Base-by-base conservation (phyloP, 2,329 filamentous ascomycete species). In the Arachnopeziza araneosa region DNA sequence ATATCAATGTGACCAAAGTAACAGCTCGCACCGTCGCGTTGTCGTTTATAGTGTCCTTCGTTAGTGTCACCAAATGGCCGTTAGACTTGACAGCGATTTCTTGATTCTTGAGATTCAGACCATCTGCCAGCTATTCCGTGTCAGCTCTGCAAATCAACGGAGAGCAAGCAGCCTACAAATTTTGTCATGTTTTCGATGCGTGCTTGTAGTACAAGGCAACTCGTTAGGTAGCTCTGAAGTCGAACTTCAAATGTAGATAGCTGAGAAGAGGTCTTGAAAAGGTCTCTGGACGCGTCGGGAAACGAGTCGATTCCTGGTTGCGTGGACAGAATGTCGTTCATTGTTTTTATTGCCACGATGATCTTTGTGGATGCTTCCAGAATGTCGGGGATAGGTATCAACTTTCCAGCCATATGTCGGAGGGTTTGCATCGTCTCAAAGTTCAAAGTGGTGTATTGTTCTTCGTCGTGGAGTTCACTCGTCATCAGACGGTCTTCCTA, bases 1-100 rank as follows among this genome's bases (percentile, higher is more conserved):
- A 73, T 3, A 70, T 67, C 19, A 72, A 51, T 1, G 70, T 70
- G 10, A 72, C 65, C 2, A 70, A 60, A 1, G 71, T 72, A 17
- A 73, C 68, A 8, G 69, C 65, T 6, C 67, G 63, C 1, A 71
- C 69, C 1, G 68, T 69, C 1, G 64, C 64, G 23, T 62, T 68
- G 26, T 71, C 69, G 48, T 69, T 63, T 8, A 71, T 63, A 1
- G 69, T 69, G 7, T 68, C 66, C 36, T 65, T 61, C 2, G 69
- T 72, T 24, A 72, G 52, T 24, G 66, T 64, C 23, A 71, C 36
- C 64, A 44, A 63, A 57, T 56, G 48, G 6, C 55, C 49, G 36
- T 59, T 62, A 10, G 52, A 48, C 49, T 62, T 54, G 19, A 51
- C 55, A 8, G 60, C 50, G 30, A 53, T 56, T 17, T 52, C 51